phyloP scores from a whole-genome alignment of 1,284 basidiomycete species.

The Salmacisia buchloeana region DNA sequence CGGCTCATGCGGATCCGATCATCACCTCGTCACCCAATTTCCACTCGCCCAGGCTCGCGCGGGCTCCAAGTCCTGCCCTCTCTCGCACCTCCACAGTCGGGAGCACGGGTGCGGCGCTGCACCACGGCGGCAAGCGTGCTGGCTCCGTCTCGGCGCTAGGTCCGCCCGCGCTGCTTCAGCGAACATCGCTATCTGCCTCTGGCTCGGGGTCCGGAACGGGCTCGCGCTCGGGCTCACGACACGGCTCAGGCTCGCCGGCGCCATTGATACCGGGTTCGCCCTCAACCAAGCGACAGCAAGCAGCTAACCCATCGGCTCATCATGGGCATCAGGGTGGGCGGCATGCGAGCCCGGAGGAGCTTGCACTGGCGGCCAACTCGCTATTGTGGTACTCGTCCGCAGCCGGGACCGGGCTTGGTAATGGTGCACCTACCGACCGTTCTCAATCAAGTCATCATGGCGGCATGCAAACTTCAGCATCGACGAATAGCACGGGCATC shows the following conservation, averaged over 20 bases:
- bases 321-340: background rate
- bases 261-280: background rate
- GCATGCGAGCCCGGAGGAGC: background rate
- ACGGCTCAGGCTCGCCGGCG: background rate
- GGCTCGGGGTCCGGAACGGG: background rate
- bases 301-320: background rate
- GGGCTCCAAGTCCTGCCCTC: background rate
- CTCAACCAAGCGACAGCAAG: background rate
- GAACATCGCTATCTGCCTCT: background rate
- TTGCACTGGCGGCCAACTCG: background rate
- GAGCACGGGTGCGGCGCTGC: background rate
- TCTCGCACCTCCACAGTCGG: background rate
- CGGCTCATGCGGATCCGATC: background rate
- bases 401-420: too few species aligned
- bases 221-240: background rate
- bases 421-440: background rate
- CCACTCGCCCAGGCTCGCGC: background rate
- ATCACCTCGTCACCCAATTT: background rate
- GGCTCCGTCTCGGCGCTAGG: background rate
- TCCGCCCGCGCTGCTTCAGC: background rate
- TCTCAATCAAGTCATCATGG: too few species aligned
- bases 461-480: background rate
- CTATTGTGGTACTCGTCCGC: background rate
- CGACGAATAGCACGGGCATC: background rate
- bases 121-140: background rate